Evolutionary conservation across 2,329 filamentous ascomycete species (phyloP).

Genomic region (Zymoseptoria brevis): DNA sequence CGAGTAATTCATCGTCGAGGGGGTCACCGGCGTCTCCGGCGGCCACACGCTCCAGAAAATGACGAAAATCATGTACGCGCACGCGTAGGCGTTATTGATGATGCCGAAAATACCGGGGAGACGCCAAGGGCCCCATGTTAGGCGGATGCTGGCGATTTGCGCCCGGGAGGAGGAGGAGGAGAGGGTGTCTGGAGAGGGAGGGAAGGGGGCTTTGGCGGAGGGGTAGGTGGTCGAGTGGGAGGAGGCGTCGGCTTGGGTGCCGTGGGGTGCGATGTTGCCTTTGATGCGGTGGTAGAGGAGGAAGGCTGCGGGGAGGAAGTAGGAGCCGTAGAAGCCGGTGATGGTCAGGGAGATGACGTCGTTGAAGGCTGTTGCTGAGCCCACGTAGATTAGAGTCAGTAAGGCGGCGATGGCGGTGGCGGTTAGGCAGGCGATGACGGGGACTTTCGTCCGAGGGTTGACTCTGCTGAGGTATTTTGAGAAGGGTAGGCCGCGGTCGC

Average conservation of each 20-base stretch:
- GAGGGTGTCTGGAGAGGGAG: not conserved
- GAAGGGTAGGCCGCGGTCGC: conserved; percentile 36
- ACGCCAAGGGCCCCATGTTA: conserved; percentile 51
- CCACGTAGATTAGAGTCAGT: conserved; percentile 38
- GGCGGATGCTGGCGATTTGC: conserved; percentile 20
- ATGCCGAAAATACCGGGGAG: conserved; percentile 45
- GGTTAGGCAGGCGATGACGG: conserved; percentile 30
- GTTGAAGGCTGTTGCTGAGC: conserved; percentile 37
- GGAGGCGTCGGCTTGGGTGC: conserved; percentile 17
- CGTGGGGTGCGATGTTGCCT: conserved; percentile 33
- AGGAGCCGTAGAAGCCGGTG: conserved; percentile 39
- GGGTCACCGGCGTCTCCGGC: conserved; percentile 27
- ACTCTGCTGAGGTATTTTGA: conserved; percentile 31
- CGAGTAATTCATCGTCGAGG: conserved; percentile 38
- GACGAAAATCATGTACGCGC: conserved; percentile 46
- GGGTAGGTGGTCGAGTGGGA: conserved; percentile 1
- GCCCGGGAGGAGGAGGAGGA: conserved; percentile 4
- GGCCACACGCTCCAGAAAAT: conserved; percentile 51
- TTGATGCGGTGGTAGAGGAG: conserved; percentile 37
- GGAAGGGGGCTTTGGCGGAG: not conserved
- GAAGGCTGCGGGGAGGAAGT: conserved; percentile 34
- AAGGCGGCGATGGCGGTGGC: conserved; percentile 47
- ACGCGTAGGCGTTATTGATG: conserved; percentile 48
- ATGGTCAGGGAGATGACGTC: conserved; percentile 39
- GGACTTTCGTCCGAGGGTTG: conserved; percentile 22